Base-by-base conservation (phyloP, 169 alveolate species). In the Eimeria necatrix region DNA sequence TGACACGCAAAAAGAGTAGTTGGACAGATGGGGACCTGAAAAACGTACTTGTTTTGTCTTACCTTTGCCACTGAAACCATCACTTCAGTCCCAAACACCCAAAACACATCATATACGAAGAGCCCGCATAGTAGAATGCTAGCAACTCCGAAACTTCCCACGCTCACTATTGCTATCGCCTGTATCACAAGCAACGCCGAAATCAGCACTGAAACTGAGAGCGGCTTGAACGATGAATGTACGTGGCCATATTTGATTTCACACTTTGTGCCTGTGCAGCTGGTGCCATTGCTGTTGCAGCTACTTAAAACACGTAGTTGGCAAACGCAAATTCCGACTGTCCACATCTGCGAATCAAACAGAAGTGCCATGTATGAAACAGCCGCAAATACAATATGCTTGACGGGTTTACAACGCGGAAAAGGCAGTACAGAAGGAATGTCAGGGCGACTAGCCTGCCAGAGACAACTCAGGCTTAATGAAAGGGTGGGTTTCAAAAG, bases 51-150 rank as follows among this genome's bases (percentile, higher is more conserved):
- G 12, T 14, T 4, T 52, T 46, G 91, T 83, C 95, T 97, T 41
- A 86, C 96, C 94, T 94, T 98, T 7, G 99, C 99, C 26, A 98
- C 99, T 1, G 99, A 98, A 3, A 98, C 98, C 99, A 98, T 98
- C 24, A 98, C 99, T 90, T 98, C 99, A 68, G 99, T 98, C 59
- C 99, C 99, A 95, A 98, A 98, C 26, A 98, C 99, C 98, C 99
- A 98, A 96, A 98, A 97, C 26, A 98, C 97, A 95, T 98, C 99
- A 94, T 98, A 98, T 80, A 98, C 96, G 87, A 98, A 98, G 84
- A 98, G 96, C 46, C 99, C 98, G 85, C 93, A 85, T 26, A 98
- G 97, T 94, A 98, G 93, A 56, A 98, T 96, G 85, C 96, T 96
- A 53, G 99, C 99, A 56, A 97, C 97, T 91, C 97, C 97, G 96